These are phyloP conservation scores for Retiboletus flavoniger DNA, from an alignment of 1,284 basidiomycete species.

Conservation along the genomic window DNA sequence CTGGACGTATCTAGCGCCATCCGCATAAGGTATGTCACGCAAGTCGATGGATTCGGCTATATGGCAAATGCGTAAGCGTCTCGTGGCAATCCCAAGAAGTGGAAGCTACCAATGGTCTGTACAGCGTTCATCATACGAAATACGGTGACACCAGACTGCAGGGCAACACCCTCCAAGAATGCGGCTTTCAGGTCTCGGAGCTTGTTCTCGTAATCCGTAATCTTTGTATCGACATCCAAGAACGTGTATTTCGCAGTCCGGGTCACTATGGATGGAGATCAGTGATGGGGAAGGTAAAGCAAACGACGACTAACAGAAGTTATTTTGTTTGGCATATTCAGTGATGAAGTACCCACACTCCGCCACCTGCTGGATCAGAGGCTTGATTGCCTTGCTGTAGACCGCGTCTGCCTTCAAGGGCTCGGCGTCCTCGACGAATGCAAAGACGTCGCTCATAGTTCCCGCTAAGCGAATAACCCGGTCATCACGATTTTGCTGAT, in stretches of 20 bases:
- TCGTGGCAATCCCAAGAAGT: not conserved
- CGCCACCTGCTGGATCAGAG: constrained; percentile 24
- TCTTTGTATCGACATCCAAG: constrained; percentile 17
- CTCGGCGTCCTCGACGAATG: constrained; percentile 14
- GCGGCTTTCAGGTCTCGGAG: constrained; percentile 17
- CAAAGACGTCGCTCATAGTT: constrained; percentile 14
- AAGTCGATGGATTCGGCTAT: constrained; percentile 17
- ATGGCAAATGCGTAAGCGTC: not conserved
- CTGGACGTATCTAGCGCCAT: constrained; percentile 19
- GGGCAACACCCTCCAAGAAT: constrained; percentile 19
- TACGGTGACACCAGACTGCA: constrained; percentile 18
- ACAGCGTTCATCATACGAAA: constrained; percentile 23
- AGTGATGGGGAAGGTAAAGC: not conserved
- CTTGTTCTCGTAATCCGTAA: constrained; percentile 20
- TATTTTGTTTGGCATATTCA: constrained; percentile 22
- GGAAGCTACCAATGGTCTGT: constrained; percentile 8
- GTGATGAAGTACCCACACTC: constrained; percentile 29
- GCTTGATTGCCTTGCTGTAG: constrained; percentile 8
- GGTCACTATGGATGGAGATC: constrained; percentile 8
- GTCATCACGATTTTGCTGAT: constrained; percentile 17
- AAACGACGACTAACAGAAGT: constrained; percentile 18
- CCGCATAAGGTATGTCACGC: constrained; percentile 20
- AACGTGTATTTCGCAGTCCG: constrained; percentile 23
- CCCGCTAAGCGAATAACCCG: constrained; percentile 12
- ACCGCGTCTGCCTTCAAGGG: constrained; percentile 8